Base-by-base conservation (phyloP, 1,284 basidiomycete genomes). In the Schizophyllum commune region DNA sequence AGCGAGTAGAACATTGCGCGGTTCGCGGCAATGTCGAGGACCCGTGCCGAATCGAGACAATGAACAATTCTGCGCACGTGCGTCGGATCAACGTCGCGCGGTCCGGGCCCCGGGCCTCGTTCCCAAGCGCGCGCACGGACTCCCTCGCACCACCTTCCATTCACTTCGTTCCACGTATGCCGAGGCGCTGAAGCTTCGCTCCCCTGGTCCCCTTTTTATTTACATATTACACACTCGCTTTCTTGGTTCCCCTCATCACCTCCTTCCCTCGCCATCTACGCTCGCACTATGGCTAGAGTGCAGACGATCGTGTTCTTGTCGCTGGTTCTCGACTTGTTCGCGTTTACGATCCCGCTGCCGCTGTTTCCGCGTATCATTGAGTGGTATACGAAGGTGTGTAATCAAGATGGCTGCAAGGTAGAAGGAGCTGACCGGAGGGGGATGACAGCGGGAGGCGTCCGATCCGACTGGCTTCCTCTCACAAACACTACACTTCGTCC, bases 321-420 rank as follows among this genome's bases (percentile, higher is more conserved):
- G 1, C 77, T 96, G 47, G 81, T 96, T 27, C 80, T 96, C 58
- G 93, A 96, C 73, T 83, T 96, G 19, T 89, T 96, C 62, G 92
- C 93, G 13, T 96, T 95, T 73, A 96, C 94, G n/a, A 92, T 96
- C 55, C 93, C 93, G n/a, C 79, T 96, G 33, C 93, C 93, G 34
- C 83, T 96, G 52, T 96, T 96, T 73, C 94, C 93, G 55, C 84
- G 93, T 53, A 79, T 93, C 58, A 90, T 93, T 58, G 89, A 94
- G 75, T 96, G 92, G 92, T 96, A 94, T 70, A 87, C 88, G 6
- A 73, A 84, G 71, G 89, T 89, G 65, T 67, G 84, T 70, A 53
- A 47, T 32, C 51, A 34, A 47, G 39, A 47, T 9, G 3, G 13
- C 8, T 47, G 17, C 39, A 47, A 8, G 3, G 39, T 3, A 8